Percentiles rank a stretch among this genome's conserved stretches.
Conservation (phyloP, 1,284 basidiomycete species). For the Psilocybe mexicana region DNA sequence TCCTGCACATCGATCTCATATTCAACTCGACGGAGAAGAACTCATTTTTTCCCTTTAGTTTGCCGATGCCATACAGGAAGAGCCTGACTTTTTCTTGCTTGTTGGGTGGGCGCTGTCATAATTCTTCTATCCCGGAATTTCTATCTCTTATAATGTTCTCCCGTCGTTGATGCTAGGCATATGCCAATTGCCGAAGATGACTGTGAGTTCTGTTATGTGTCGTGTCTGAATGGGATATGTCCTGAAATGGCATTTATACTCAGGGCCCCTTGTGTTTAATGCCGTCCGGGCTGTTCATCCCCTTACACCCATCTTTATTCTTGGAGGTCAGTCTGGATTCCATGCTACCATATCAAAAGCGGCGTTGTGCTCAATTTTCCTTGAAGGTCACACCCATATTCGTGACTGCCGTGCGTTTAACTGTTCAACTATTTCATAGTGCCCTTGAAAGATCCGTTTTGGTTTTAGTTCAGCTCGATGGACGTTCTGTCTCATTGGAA, state of each 20-base stretch:
- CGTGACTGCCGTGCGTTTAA: slow-evolving; percentile 65
- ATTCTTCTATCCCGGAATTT: background rate
- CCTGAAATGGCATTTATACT: background rate
- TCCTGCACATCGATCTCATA: background rate
- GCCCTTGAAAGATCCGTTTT: background rate
- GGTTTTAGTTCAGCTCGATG: slow-evolving; percentile 51
- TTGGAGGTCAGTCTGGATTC: slow-evolving; percentile 54
- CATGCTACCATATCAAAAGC: background rate
- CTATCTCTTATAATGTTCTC: background rate
- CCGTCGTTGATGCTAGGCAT: slow-evolving; percentile 42
- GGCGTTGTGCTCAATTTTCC: background rate
- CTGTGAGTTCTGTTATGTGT: slow-evolving; percentile 45
- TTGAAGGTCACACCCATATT: slow-evolving; percentile 70
- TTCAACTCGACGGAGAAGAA: background rate
- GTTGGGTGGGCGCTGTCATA: slow-evolving; percentile 48
- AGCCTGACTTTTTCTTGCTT: slow-evolving; percentile 81
- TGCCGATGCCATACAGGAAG: slow-evolving; percentile 73
- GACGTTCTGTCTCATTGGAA: slow-evolving; percentile 69
- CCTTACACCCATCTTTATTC: slow-evolving; percentile 73
- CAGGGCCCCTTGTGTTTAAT: slow-evolving; percentile 71
- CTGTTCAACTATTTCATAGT: background rate
- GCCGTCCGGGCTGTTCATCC: slow-evolving; percentile 75
- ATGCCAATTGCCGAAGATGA: slow-evolving; percentile 69
- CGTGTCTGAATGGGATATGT: background rate
- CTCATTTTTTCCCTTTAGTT: slow-evolving; percentile 48